Base-by-base conservation (phyloP, 139 green algal genomes). In the Pleodorina starrii region DNA sequence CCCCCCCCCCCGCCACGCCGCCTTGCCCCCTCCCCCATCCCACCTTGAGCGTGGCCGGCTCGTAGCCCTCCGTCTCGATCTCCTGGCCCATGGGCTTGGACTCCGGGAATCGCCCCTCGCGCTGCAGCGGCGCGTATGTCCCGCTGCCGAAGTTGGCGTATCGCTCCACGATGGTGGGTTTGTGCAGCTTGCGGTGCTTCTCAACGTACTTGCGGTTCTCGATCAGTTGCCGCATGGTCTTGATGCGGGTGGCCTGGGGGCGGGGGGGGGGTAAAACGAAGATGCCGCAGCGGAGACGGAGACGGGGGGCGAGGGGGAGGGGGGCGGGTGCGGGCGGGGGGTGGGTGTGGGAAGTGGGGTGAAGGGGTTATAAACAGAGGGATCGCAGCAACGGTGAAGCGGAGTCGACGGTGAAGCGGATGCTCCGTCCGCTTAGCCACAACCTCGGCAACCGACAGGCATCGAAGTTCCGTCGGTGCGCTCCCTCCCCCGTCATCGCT, bases 121-220 rank as follows among this genome's bases (percentile, higher is more conserved):
- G 86, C 84, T 95, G 91, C 54, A 95, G 69, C 11, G 96, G 96
- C 16, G 95, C 96, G 87, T 98, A 98, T 73, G 95, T 90, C 25
- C 81, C 83, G 79, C 89, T 95, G 23, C 90, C 92, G 76, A 92
- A 96, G 71, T 96, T 90, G 84, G 92, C 94, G 84, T 97, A 97
- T 50, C 85, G 84, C 90, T 94, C 90, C 59, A 94, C 92, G 46
- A 94, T 91, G 57, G 66, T 92, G 4, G 85, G 88, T 46, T 92
- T 92, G 74, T 90, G 68, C 46, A 90, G 79, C 90, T 94, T 93
- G 40, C 90, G 77, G 43, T 84, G 91, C 84, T 90, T 90, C 89
- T 95, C 93, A 68, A 94, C 90, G 46, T 92, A 92, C 90, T 94
- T 95, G 77, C 94, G 91, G 59, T 91, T 90, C 59, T 93, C 89